Evolutionary conservation across 257 asterid genomes (phyloP).

Genomic region (Parsonsia alboflavescens): DNA sequence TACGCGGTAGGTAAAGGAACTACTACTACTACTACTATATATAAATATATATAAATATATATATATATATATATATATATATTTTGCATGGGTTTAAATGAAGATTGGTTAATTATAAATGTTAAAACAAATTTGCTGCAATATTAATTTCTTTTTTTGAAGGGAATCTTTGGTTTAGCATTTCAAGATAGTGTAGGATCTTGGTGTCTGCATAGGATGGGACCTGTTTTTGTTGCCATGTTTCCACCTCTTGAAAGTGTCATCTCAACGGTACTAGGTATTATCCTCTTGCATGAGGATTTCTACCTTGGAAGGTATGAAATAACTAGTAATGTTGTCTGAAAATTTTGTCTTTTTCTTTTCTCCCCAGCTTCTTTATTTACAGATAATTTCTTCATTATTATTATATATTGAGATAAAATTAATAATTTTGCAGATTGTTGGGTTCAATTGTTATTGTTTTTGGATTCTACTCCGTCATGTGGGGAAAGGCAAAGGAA

Average conservation of each 20-base stretch:
- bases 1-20: conserved; percentile 55
- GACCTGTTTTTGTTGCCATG: conserved; percentile 84
- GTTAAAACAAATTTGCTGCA: too few species aligned
- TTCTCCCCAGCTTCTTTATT: neutral
- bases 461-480: conserved; percentile 84
- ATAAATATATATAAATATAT: too few species aligned
- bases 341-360: neutral
- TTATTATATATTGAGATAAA: too few species aligned
- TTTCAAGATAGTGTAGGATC: conserved; percentile 62
- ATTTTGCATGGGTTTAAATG: too few species aligned
- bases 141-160: neutral
- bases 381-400: neutral
- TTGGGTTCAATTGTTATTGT: conserved; percentile 67
- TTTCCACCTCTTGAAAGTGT: conserved; percentile 77
- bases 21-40: neutral
- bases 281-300: conserved; percentile 52
- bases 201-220: conserved; percentile 72
- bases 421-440: conserved; percentile 44
- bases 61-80: too few species aligned
- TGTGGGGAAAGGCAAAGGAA: conserved; percentile 90
- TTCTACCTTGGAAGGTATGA: conserved; percentile 73
- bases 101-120: too few species aligned
- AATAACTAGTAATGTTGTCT: neutral
- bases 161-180: conserved; percentile 87
- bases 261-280: conserved; percentile 55